Evolutionary conservation across 495 filamentous ascomycete genomes (phyloP).

Genomic region (Aspergillus heteromorphus): DNA sequence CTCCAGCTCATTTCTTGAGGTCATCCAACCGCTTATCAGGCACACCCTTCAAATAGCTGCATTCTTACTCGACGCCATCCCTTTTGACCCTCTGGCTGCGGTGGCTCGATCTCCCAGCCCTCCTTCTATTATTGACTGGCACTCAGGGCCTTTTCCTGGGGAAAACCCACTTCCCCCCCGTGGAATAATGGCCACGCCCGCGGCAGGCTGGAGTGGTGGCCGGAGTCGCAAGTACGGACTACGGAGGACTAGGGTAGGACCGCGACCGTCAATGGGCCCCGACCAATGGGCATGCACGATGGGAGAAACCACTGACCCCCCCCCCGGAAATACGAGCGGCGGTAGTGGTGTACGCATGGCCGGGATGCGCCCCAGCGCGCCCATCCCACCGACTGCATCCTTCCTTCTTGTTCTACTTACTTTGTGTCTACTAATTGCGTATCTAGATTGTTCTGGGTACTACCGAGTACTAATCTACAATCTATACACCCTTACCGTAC

Average conservation of each 20-base stretch:
- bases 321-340: conserved; percentile 12
- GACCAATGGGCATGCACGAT: conserved; percentile 10
- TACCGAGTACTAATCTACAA: too few relatives aligned
- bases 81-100: neutral
- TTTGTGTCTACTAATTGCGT: neutral
- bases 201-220: neutral
- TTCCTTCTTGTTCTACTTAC: too few relatives aligned
- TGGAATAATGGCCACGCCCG: neutral
- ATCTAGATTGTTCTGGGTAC: neutral
- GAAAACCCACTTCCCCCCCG: conserved; percentile 6
- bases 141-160: conserved; percentile 4
- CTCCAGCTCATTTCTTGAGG: conserved; percentile 24
- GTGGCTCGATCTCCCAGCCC: neutral
- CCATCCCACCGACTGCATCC: neutral
- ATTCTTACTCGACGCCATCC: conserved; percentile 2
- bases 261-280: conserved; percentile 5
- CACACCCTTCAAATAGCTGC: neutral
- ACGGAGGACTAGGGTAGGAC: neutral
- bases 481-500: too few relatives aligned
- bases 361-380: neutral
- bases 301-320: neutral
- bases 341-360: too few relatives aligned
- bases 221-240: too few relatives aligned
- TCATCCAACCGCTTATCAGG: conserved; percentile 19
- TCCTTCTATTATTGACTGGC: neutral